Evolutionary conservation across 2,329 filamentous ascomycete genomes (phyloP).

Genomic region (Penicillium janthinellum): DNA sequence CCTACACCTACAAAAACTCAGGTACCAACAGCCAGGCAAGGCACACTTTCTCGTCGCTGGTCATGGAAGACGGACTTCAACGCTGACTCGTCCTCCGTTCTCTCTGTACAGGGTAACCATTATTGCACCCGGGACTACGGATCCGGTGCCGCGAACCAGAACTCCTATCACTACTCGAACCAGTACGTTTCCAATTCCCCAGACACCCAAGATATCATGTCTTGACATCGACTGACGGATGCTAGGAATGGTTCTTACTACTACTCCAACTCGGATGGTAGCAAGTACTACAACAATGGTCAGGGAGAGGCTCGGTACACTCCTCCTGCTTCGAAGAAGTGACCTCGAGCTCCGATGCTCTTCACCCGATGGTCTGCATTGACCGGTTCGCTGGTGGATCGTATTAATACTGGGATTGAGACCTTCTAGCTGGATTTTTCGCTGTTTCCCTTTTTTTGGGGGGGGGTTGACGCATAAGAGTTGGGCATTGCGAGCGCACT

Average conservation of each 20-base stretch:
- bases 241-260: conserved; percentile 14
- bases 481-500: neutral
- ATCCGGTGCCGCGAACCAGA: conserved; percentile 3
- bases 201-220: neutral
- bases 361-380: no score
- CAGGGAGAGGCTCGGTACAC: neutral
- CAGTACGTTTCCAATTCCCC: neutral
- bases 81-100: neutral
- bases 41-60: neutral
- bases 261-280: no score
- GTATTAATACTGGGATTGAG: neutral
- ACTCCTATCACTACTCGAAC: conserved; percentile 18
- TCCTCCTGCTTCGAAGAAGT: neutral
- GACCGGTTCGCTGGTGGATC: neutral
- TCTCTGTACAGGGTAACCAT: conserved; percentile 9
- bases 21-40: conserved; percentile 15
- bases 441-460: neutral
- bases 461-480: neutral
- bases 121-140: conserved; percentile 16
- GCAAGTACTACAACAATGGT: neutral
- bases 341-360: neutral
- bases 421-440: neutral
- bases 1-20: conserved; percentile 10
- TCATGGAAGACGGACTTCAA: neutral
- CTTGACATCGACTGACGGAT: neutral